A percentile compares a stretch with the other conserved stretches of the same genome.
phyloP scores from a whole-genome alignment of 129 eudicot genomes.

The Deinandra increscens region DNA sequence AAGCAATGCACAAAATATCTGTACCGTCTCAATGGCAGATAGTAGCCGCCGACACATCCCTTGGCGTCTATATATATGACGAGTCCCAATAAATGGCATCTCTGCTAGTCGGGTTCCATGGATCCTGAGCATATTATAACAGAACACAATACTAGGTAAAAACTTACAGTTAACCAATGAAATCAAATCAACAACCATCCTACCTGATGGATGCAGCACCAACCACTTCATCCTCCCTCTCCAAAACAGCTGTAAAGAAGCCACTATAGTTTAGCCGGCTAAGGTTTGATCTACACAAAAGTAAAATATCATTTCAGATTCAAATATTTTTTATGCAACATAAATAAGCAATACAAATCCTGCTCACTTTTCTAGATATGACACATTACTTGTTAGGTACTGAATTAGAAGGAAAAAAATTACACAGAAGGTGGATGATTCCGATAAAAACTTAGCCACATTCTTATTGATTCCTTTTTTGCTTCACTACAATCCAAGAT shows the following conservation, averaged over 20 bases:
- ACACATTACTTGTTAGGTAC: no score
- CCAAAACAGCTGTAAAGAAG: constrained; percentile 74
- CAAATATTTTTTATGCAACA: neutral
- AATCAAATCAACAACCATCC: neutral
- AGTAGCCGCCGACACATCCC: constrained; percentile 93
- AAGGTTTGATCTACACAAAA: constrained; percentile 63
- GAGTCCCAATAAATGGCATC: constrained; percentile 99
- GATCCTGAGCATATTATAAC: constrained; percentile 43
- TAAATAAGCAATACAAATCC: neutral
- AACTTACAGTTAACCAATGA: neutral
- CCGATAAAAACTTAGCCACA: no score
- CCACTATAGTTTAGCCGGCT: constrained; percentile 63
- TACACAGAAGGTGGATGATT: no score
- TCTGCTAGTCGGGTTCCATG: constrained; percentile 89
- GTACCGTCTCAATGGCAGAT: constrained; percentile 76
- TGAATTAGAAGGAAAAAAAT: no score
- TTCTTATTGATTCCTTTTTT: no score
- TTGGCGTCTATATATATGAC: constrained; percentile 79
- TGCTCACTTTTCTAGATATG: neutral
- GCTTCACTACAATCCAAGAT: no score
- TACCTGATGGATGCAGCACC: constrained; percentile 95
- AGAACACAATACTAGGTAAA: neutral
- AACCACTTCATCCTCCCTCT: constrained; percentile 74
- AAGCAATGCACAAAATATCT: constrained; percentile 1
- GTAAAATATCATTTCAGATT: constrained; percentile 14